phyloP scores from a whole-genome alignment of 225 moss, liverwort and hornwort species.

The Takakia lepidozioides region DNA sequence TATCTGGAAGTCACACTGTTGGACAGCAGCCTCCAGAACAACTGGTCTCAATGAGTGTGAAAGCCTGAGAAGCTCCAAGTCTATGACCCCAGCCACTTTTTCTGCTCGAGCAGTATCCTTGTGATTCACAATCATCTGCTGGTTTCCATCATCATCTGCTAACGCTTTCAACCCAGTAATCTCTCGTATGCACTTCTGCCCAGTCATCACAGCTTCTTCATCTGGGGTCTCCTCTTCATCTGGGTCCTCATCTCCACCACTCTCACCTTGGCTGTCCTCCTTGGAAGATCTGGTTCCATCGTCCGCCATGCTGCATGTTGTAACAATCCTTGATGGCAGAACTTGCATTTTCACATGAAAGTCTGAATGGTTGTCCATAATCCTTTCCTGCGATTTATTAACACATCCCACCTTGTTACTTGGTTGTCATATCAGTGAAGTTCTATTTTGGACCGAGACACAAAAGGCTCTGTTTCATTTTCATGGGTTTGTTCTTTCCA shows the following conservation, averaged over 20 bases:
- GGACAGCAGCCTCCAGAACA: constrained; percentile 1
- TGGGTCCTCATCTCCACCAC: constrained; percentile 4
- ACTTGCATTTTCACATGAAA: constrained; percentile 4
- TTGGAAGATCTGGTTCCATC: constrained; percentile 1
- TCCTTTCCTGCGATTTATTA: constrained; percentile 21
- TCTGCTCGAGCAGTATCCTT: constrained; percentile 7
- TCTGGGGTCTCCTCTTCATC: constrained; percentile 1
- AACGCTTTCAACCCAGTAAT: constrained; percentile 33
- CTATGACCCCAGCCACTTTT: not conserved
- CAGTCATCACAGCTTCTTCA: not conserved
- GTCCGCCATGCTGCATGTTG: constrained; percentile 5
- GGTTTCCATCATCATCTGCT: constrained; percentile 19
- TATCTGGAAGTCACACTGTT: constrained; percentile 6
- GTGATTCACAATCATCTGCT: constrained; percentile 6
- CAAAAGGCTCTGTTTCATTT: too few relatives aligned
- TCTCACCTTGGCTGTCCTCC: constrained; percentile 11
- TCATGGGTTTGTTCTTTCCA: too few relatives aligned
- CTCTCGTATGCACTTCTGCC: constrained; percentile 13
- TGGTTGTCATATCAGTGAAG: too few relatives aligned
- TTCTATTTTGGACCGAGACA: too few relatives aligned
- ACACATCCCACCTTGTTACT: not conserved
- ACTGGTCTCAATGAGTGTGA: constrained; percentile 1
- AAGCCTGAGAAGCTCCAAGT: not conserved
- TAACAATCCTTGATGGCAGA: too few relatives aligned
- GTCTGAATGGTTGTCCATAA: constrained; percentile 1